phyloP scores from a whole-genome alignment of 306 rosid genomes.

The Pyrus bretschneideri region DNA sequence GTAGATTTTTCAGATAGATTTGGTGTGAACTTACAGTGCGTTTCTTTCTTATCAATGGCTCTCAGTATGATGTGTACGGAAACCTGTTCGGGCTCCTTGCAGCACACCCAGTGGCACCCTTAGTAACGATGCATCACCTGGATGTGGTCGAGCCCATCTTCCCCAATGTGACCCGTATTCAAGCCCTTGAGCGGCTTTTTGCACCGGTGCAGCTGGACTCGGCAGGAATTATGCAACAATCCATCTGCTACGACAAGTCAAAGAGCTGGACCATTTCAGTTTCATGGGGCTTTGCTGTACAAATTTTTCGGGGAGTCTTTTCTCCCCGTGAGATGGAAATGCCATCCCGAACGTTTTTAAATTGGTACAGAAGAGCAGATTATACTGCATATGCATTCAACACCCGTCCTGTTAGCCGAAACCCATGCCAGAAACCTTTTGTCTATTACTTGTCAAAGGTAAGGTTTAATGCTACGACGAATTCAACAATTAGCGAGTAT shows the following conservation, averaged over 20 bases:
- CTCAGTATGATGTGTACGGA: slow-evolving; percentile 93
- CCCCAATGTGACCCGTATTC: slow-evolving; percentile 57
- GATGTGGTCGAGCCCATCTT: slow-evolving; percentile 96
- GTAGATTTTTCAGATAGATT: background rate
- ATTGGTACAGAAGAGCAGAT: slow-evolving; percentile 90
- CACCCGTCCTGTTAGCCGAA: slow-evolving; percentile 83
- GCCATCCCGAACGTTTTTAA: slow-evolving; percentile 92
- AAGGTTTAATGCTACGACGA: slow-evolving; percentile 25
- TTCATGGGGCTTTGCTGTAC: slow-evolving; percentile 93
- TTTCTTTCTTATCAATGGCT: slow-evolving; percentile 4
- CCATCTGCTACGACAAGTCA: slow-evolving; percentile 69
- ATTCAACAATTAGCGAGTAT: slow-evolving; percentile 51
- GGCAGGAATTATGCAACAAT: slow-evolving; percentile 82
- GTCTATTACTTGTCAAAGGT: slow-evolving; percentile 70
- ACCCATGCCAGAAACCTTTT: slow-evolving; percentile 89
- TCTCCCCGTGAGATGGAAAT: slow-evolving; percentile 85
- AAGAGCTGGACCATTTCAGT: slow-evolving; percentile 76
- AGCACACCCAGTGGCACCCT: slow-evolving; percentile 86
- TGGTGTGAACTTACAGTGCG: background rate
- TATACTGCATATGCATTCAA: slow-evolving; percentile 94
- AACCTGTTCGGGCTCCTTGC: slow-evolving; percentile 91
- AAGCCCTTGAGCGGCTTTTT: slow-evolving; percentile 63
- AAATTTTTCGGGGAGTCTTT: slow-evolving; percentile 73
- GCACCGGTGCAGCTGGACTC: slow-evolving; percentile 78
- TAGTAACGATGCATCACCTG: slow-evolving; percentile 91